Evolutionary conservation across 2,329 filamentous ascomycete species (phyloP).

Genomic region (Parascedosporium putredinis): DNA sequence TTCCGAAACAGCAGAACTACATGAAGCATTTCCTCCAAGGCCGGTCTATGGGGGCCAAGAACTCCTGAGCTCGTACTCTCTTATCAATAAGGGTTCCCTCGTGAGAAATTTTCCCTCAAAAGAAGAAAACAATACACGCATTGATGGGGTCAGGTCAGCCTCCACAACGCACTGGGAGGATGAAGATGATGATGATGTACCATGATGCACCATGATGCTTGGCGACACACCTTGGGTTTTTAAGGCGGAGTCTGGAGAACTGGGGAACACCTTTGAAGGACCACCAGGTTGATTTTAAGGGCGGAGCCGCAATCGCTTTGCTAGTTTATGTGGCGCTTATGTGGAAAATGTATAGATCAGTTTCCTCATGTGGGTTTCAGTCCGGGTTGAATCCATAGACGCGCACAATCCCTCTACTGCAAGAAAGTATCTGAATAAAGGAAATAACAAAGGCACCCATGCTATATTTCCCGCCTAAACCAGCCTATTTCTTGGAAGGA

Average conservation of each 20-base stretch:
- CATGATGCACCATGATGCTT: too few relatives aligned
- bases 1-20: slow-evolving; percentile 35
- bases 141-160: too few relatives aligned
- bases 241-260: not conserved
- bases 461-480: not conserved
- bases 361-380: not conserved
- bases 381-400: not conserved
- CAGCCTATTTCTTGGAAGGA: not conserved
- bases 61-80: too few relatives aligned
- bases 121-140: too few relatives aligned
- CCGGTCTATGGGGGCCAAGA: slow-evolving; percentile 9
- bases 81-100: too few relatives aligned
- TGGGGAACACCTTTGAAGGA: too few relatives aligned
- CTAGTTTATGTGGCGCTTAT: not conserved
- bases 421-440: not conserved
- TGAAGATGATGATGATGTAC: too few relatives aligned
- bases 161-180: too few relatives aligned
- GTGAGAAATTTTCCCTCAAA: too few relatives aligned
- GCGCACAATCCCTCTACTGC: not conserved
- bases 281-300: too few relatives aligned
- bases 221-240: too few relatives aligned
- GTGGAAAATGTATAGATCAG: not conserved
- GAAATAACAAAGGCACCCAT: not conserved
- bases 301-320: too few relatives aligned
- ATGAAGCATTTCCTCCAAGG: slow-evolving; percentile 37